Evolutionary conservation across 805 yeast species (phyloP).

Genomic region (Pichia manshurica): DNA sequence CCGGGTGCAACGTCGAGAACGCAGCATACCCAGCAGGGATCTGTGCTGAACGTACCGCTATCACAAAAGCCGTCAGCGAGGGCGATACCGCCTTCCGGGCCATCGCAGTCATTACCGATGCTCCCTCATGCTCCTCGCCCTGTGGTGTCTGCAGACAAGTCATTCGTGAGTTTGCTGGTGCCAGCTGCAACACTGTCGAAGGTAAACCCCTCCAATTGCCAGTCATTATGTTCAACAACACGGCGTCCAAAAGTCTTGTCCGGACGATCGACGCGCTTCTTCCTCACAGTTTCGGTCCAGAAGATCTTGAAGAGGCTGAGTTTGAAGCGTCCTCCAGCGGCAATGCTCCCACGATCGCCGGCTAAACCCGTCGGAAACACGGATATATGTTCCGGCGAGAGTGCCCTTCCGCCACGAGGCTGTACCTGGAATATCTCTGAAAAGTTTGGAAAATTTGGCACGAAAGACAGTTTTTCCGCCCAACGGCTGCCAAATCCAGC

Average conservation of each 20-base stretch:
- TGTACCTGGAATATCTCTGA: background rate
- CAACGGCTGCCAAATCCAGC: background rate
- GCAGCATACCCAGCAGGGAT: conserved; percentile 79
- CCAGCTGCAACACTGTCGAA: background rate
- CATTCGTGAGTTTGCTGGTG: conserved; percentile 63
- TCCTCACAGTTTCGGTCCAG: conserved; percentile 11
- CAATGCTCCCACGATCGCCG: no score
- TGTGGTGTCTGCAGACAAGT: conserved; percentile 95
- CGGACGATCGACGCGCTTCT: conserved; percentile 9
- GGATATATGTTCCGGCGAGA: background rate
- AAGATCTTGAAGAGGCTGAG: conserved; percentile 14
- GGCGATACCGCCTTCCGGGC: conserved; percentile 46
- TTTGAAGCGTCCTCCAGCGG: no score
- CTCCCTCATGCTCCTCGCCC: conserved; percentile 61
- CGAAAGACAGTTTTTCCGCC: background rate
- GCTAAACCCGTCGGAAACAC: background rate
- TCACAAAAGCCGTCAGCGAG: conserved; percentile 45
- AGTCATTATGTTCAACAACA: conserved; percentile 10
- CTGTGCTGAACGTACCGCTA: conserved; percentile 73
- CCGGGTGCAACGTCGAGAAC: conserved; percentile 90
- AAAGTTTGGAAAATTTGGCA: background rate
- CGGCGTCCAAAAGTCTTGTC: background rate
- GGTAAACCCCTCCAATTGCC: conserved; percentile 7
- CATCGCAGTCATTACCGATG: conserved; percentile 63
- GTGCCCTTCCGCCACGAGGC: background rate